A percentile compares a stretch with the other conserved stretches of the same genome.
phyloP scores from a whole-genome alignment of 257 asterid species.

The Solanum chmielewskii region DNA sequence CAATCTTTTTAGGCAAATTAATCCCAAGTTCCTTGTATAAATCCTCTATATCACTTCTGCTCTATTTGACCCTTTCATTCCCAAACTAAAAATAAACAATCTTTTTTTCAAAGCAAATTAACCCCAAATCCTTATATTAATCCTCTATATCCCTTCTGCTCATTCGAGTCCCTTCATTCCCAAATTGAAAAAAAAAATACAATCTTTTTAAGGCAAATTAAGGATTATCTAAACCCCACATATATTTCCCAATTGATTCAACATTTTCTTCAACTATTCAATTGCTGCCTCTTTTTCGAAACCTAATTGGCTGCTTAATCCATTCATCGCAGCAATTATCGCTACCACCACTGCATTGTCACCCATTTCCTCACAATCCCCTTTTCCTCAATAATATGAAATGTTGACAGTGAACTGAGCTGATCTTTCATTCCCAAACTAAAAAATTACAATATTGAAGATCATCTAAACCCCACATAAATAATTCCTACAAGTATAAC shows the following conservation, averaged over 20 bases:
- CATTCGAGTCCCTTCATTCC: background rate
- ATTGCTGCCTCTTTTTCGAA: conserved; percentile 26
- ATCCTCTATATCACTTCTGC: background rate
- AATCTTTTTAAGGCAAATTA: background rate
- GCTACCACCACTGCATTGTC: conserved; percentile 26
- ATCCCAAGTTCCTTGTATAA: background rate
- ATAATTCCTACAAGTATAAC: background rate
- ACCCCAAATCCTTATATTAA: background rate
- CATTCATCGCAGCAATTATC: conserved; percentile 16
- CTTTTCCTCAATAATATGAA: background rate
- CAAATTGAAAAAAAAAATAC: background rate
- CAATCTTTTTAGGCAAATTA: background rate
- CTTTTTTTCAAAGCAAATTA: background rate
- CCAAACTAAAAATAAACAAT: background rate
- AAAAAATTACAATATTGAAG: background rate
- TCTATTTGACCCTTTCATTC: background rate
- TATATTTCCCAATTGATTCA: background rate
- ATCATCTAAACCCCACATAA: background rate
- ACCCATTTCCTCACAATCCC: conserved; percentile 21
- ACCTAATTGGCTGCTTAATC: conserved; percentile 26
- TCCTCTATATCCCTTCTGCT: background rate
- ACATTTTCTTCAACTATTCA: background rate
- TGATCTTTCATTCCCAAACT: background rate
- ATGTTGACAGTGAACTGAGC: background rate
- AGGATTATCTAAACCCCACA: background rate